Percentiles rank a stretch among this genome's conserved stretches.
phyloP scores from a whole-genome alignment of 495 filamentous ascomycete species.

The Penicillium tannophilum region DNA sequence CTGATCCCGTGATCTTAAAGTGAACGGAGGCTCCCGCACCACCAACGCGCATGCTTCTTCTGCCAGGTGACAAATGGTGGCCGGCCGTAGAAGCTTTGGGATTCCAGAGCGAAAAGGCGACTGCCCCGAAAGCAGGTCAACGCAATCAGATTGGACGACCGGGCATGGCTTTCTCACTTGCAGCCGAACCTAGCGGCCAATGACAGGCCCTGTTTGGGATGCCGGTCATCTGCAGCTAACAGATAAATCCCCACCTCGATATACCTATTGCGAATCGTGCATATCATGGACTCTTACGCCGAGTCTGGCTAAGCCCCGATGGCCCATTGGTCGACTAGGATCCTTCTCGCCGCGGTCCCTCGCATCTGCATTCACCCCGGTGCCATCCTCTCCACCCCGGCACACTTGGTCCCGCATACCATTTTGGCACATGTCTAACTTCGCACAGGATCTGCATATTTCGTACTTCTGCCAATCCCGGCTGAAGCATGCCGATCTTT shows the following conservation, averaged over 20 bases:
- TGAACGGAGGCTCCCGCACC: slow-evolving; percentile 43
- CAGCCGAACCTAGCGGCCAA: slow-evolving; percentile 35
- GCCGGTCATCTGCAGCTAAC: slow-evolving; percentile 40
- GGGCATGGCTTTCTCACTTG: slow-evolving; percentile 30
- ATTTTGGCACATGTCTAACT: slow-evolving; percentile 11
- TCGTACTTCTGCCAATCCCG: slow-evolving; percentile 1
- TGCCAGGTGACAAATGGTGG: slow-evolving; percentile 44
- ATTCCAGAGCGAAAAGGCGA: slow-evolving; percentile 35
- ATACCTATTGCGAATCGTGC: slow-evolving; percentile 17
- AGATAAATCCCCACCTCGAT: slow-evolving; percentile 23
- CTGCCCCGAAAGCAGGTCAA: slow-evolving; percentile 20
- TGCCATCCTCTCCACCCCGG: slow-evolving; percentile 18
- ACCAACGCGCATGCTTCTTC: slow-evolving; percentile 32
- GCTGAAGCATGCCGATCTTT: slow-evolving; percentile 2
- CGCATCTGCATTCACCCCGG: slow-evolving; percentile 35
- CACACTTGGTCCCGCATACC: slow-evolving; percentile 5
- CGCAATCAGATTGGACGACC: slow-evolving; percentile 37
- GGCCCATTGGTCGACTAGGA: slow-evolving; percentile 25
- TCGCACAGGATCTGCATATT: neutral
- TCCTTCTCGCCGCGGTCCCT: slow-evolving; percentile 28
- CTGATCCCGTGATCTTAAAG: slow-evolving; percentile 48
- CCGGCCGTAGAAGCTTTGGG: slow-evolving; percentile 22
- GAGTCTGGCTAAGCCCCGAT: slow-evolving; percentile 12
- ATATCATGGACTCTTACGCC: slow-evolving; percentile 21
- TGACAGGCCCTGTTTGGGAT: slow-evolving; percentile 26